Evolutionary conservation across 1,284 basidiomycete species (phyloP), one percentile per base, ranked within the genome.

Genomic region (Chalciporus piperatoides): DNA sequence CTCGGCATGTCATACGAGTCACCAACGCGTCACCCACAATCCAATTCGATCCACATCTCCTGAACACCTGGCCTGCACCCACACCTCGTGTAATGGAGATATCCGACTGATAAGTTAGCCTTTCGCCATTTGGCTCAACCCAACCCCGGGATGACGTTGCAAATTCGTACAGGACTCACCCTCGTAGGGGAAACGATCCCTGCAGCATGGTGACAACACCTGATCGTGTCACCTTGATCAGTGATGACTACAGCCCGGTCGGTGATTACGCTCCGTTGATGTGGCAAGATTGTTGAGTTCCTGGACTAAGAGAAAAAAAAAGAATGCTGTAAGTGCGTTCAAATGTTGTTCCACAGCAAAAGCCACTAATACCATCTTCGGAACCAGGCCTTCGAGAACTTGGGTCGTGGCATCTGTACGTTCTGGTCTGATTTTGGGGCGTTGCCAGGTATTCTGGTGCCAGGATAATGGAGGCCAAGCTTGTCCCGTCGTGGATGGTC

Each of bases 201-300:
- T 21, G 39, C 39, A 40, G 23, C 39, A 12, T 40, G 39, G 39
- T 11, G 21, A 40, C 24, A 23, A 23, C 39, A 15, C 39, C 19
- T 41, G 39, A 41, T 41, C 17, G 39, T 41, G 27, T 41, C 39
- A 41, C 24, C 24, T 41, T 15, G 35, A 42, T 19, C 17, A 33
- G 25, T 55, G 40, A 46, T 21, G 23, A 7, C 38, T n/a, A 15
- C 11, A 28, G 14, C 36, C 12, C 15, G 24, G 41, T 54, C 59
- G 59, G 56, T 61, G 61, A 59, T 63, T 49, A 37, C 59, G 52
- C 60, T 32, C 4, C 49, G 49, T 48, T 52, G 48, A 50, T 52
- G 28, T 9, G 3, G 21, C 6, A 24, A 17, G 15, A 27, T n/a
- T n/a, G n/a, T n/a, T n/a, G n/a, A n/a, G n/a, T n/a, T n/a, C n/a